Evolutionary conservation across 1,284 basidiomycete genomes (phyloP), one percentile per base, ranked within the genome.

Genomic region (Mixia osmundae): DNA sequence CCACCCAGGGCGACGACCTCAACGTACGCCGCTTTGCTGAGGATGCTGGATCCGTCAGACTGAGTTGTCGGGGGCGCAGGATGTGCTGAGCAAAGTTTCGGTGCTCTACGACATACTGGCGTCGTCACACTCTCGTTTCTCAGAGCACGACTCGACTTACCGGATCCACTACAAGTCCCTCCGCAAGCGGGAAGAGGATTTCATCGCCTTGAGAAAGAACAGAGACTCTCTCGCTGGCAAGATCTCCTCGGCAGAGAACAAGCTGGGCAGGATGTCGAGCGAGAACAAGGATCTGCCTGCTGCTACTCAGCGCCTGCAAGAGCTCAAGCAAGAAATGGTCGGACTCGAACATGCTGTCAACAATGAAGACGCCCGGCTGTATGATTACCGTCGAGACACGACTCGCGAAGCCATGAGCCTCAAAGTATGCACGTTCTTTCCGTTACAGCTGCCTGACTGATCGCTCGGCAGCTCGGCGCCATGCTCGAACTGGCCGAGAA

Each of bases 191-290:
- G 52, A 54, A 38, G 52, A 54, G 40, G 40, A 41, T 20, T 39
- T 53, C 16, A 26, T 46, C 7, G 26, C 36, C 4, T 36, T 54
- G 25, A 49, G 44, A 31, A 46, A 47, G 38, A 45, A 40, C 32
- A 45, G 47, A 38, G 47, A 51, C 18, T 40, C 36, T 14, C 38
- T 53, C 22, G 44, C 38, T 3, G 38, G 43, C 23, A 44, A 47
- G 38, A 54, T 54, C 27, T 44, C 49, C 25, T 37, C 42, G 3
- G 42, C 47, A n/a, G 52, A 53, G 25, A 38, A 34, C 27, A 36
- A 50, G 45, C 45, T 53, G 1, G 41, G 45, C 9, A 51, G 50
- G 38, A 54, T 51, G 50, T 53, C 48, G 37, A 46, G 47, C 25
- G 52, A 54, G 33, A 45, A 53, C 38, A 52, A 53, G 34, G 47